A percentile compares a stretch with the other conserved stretches of the same genome.
Conservation (phyloP, 805 yeast species). For the Blastobotrys parvus region DNA sequence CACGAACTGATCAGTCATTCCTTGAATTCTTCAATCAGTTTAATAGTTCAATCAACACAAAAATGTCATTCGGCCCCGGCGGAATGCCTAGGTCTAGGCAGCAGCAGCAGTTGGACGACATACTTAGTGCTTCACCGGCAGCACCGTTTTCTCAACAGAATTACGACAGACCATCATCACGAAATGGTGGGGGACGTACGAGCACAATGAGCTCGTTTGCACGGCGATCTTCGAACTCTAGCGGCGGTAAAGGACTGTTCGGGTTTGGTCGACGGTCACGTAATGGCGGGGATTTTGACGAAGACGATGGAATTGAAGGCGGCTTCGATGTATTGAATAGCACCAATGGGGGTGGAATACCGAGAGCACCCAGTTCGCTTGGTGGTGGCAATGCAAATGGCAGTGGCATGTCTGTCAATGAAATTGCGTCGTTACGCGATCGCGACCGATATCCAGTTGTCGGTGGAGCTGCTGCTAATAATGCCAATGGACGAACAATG, state of each 20-base stretch:
- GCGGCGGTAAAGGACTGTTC: background rate
- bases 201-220: slow-evolving; percentile 10
- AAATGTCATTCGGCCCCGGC: slow-evolving; percentile 9
- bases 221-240: slow-evolving; percentile 3
- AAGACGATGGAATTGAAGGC: slow-evolving; percentile 18
- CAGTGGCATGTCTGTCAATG: slow-evolving; percentile 18
- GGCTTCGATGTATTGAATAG: background rate
- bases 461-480: slow-evolving; percentile 10
- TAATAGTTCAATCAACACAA: too few relatives aligned
- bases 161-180: slow-evolving; percentile 1
- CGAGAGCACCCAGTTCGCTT: background rate
- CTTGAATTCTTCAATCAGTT: too few relatives aligned
- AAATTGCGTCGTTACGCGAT: slow-evolving; percentile 22
- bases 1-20: too few relatives aligned
- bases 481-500: slow-evolving; percentile 20
- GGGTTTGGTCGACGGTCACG: background rate
- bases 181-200: slow-evolving; percentile 6
- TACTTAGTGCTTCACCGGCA: slow-evolving; percentile 7
- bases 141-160: slow-evolving; percentile 5
- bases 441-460: slow-evolving; percentile 29
- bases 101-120: slow-evolving; percentile 17
- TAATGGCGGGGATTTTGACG: slow-evolving; percentile 15
- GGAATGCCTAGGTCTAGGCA: slow-evolving; percentile 21
- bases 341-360: background rate
- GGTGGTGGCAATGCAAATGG: slow-evolving; percentile 8